Evolutionary conservation across 1,139 yeast species (phyloP), one percentile per base, ranked within the genome.

Genomic region (Pichia sp.): DNA sequence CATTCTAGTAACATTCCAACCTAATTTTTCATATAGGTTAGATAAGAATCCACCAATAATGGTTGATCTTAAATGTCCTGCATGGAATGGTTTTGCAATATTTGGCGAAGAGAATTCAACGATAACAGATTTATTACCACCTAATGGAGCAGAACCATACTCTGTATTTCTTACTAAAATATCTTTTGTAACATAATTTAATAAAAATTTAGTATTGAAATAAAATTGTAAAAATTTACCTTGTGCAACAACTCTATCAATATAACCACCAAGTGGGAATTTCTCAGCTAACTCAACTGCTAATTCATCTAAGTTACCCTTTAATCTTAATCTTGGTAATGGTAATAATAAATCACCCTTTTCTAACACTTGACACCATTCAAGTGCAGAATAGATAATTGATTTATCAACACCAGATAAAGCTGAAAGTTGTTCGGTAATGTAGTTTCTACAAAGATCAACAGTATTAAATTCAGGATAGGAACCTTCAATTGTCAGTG

Each of bases 61-160:
- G 42, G 99, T 93, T 44, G 96, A 88, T 74, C 99, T 84, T 72
- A 93, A 82, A 71, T 93, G 99, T 54, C 99, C 99, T 55, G 99
- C 99, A 67, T 93, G 99, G 86, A 93, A 93, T 16, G 99, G 99
- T 72, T 93, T 93, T 60, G 99, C 99, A 66, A 93, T 93, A 70
- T 93, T 93, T 60, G 99, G 99, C 46, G 98, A 91, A 5, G 97
- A 89, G 66, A 95, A 93, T 70, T 93, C 99, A 61, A 95, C 79
- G 49, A 90, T 66, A 28, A 85, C 76, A 62, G 77, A 87, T 72
- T 93, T 85, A 60, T 83, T 84, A 44, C 73, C 73, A 49, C 96
- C 97, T 53, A 88, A 65, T 48, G 91, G 87, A 60, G 86, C 75
- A 51, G 83, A 72, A 60, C 99, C 99, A 68, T 80, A 93, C 44